Conservation (phyloP, 768 basidiomycete genomes). For the Lentinula aciculospora region DNA sequence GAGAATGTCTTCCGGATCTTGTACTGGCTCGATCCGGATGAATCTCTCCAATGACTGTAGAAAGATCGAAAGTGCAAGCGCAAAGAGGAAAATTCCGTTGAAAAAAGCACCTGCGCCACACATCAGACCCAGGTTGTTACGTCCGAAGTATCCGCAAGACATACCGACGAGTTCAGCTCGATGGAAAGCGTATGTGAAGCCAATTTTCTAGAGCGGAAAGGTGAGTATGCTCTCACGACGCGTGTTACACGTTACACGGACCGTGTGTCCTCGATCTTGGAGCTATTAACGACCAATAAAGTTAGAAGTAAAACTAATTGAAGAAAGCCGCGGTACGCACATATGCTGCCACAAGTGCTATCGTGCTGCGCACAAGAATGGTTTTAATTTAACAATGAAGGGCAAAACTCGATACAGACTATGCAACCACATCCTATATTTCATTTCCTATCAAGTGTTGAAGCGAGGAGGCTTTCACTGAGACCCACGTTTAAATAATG, state of each 20-base stretch:
- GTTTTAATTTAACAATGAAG: background rate
- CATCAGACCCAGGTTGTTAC: background rate
- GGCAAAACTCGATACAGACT: conserved; percentile 22
- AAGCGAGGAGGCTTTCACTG: conserved; percentile 2
- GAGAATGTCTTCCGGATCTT: conserved; percentile 14
- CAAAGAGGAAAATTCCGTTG: conserved; percentile 49
- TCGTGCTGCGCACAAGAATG: conserved; percentile 24
- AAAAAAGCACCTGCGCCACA: conserved; percentile 40
- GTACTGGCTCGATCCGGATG: conserved; percentile 30
- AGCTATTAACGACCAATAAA: conserved; percentile 21
- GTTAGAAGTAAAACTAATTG: background rate
- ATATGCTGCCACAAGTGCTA: conserved; percentile 40
- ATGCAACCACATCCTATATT: conserved; percentile 39
- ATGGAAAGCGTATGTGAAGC: conserved; percentile 52
- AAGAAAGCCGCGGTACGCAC: conserved; percentile 21
- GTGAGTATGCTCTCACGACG: background rate
- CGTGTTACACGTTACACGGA: conserved; percentile 16
- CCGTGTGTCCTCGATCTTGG: conserved; percentile 38
- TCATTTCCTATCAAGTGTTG: background rate
- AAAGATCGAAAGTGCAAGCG: conserved; percentile 47
- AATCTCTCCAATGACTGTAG: conserved; percentile 51
- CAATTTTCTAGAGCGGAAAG: conserved; percentile 28
- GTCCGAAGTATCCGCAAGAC: conserved; percentile 4
- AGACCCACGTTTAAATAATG: conserved; percentile 47
- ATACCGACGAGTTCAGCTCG: conserved; percentile 51